Evolutionary conservation across 306 rosid genomes (phyloP).

Genomic region (Glycine soja): DNA sequence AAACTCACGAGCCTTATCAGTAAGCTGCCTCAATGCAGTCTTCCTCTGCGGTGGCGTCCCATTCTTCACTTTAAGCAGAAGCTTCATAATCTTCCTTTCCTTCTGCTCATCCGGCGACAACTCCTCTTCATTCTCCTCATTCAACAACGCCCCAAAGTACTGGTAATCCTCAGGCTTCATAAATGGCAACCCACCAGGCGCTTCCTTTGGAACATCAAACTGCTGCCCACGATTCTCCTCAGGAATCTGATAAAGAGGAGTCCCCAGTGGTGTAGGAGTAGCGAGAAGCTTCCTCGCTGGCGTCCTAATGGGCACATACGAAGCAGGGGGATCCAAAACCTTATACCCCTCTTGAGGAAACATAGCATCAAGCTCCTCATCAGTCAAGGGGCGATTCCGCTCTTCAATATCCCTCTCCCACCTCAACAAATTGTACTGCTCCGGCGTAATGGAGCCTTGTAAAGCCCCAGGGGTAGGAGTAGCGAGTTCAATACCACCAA

Average conservation of each 20-base stretch:
- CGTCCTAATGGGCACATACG: conserved; percentile 51
- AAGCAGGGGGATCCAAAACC: conserved; percentile 52
- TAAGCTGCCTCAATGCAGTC: conserved; percentile 48
- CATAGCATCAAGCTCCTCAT: conserved; percentile 56
- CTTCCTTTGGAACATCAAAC: conserved; percentile 52
- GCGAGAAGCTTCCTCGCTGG: conserved; percentile 58
- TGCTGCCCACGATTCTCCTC: conserved; percentile 51
- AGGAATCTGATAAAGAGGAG: conserved; percentile 51
- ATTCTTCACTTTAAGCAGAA: conserved; percentile 52
- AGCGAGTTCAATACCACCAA: conserved; percentile 50
- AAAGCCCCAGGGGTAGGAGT: conserved; percentile 51
- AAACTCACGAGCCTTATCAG: conserved; percentile 54
- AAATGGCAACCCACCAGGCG: conserved; percentile 52
- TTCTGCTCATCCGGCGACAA: conserved; percentile 50
- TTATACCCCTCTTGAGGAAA: conserved; percentile 52
- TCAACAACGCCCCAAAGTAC: conserved; percentile 52
- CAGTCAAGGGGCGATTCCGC: conserved; percentile 56
- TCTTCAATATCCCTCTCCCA: conserved; percentile 58
- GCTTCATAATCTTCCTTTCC: conserved; percentile 53
- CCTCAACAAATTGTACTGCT: conserved; percentile 54
- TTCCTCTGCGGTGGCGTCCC: conserved; percentile 51
- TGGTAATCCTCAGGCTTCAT: conserved; percentile 54
- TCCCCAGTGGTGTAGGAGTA: conserved; percentile 49
- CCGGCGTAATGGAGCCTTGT: conserved; percentile 46
- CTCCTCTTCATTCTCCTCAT: conserved; percentile 52